Conservation (phyloP, 495 filamentous ascomycete species). For the Podospora tetraspora region DNA sequence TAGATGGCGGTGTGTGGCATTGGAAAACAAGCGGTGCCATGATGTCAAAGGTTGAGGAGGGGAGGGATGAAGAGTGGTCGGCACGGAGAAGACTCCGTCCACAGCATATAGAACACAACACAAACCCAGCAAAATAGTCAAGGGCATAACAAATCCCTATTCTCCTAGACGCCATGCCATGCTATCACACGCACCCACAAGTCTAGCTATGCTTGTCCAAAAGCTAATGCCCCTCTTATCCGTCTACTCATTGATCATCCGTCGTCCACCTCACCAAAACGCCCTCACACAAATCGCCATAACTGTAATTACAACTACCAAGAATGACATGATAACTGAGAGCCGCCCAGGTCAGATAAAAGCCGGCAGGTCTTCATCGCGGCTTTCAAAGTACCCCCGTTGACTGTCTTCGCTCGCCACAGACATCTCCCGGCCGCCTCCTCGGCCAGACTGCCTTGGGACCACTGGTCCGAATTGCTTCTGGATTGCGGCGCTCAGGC, state of each 20-base stretch:
- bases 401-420: not conserved
- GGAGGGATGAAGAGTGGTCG: no score
- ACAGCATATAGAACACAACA: not conserved
- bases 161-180: not conserved
- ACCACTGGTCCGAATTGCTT: constrained; percentile 29
- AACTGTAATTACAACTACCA: not conserved
- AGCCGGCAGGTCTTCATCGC: not conserved
- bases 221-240: not conserved
- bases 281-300: not conserved
- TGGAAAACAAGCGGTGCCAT: not conserved
- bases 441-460: not conserved
- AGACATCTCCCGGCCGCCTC: not conserved
- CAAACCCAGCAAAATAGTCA: not conserved
- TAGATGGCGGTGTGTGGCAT: not conserved
- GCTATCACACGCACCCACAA: not conserved
- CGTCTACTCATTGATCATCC: not conserved
- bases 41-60: no score
- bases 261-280: not conserved
- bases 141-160: not conserved
- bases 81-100: no score
- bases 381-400: not conserved
- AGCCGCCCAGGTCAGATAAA: not conserved
- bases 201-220: not conserved
- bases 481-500: constrained; percentile 32
- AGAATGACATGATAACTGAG: not conserved